Evolutionary conservation across 2,329 filamentous ascomycete genomes (phyloP).

Genomic region (Microcera coccophila): DNA sequence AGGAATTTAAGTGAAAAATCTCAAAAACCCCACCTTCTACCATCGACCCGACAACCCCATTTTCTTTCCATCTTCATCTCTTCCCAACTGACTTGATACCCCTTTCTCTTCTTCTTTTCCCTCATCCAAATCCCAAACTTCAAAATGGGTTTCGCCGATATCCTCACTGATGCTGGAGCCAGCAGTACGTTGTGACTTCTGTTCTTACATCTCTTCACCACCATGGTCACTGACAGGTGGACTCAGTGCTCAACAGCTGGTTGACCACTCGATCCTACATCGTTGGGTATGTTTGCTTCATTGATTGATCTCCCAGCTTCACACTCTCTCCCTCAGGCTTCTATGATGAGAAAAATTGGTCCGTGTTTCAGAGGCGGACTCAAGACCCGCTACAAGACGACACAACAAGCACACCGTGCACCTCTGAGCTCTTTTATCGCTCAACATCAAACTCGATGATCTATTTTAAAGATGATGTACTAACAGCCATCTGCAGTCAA

Average conservation of each 20-base stretch:
- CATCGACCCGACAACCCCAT: slow-evolving; percentile 36
- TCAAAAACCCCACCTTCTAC: slow-evolving; percentile 40
- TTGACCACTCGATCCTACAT: slow-evolving; percentile 75
- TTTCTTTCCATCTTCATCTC: slow-evolving; percentile 13
- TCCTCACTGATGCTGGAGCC: slow-evolving; percentile 62
- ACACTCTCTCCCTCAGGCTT: neutral
- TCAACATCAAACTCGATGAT: slow-evolving; percentile 3
- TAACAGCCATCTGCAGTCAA: slow-evolving; percentile 12
- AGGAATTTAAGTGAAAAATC: slow-evolving; percentile 36
- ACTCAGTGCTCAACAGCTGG: slow-evolving; percentile 66
- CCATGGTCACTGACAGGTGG: slow-evolving; percentile 33
- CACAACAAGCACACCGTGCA: slow-evolving; percentile 67
- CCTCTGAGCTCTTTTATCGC: slow-evolving; percentile 56
- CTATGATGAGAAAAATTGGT: slow-evolving; percentile 82
- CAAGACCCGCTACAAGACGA: slow-evolving; percentile 87
- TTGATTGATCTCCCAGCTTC: neutral
- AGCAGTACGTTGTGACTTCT: slow-evolving; percentile 34
- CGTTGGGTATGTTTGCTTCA: slow-evolving; percentile 62
- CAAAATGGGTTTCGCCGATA: slow-evolving; percentile 68
- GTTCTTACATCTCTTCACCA: slow-evolving; percentile 23
- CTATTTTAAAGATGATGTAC: slow-evolving; percentile 9
- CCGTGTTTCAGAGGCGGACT: slow-evolving; percentile 91
- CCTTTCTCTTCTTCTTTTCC: slow-evolving; percentile 12
- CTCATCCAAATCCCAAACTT: slow-evolving; percentile 5
- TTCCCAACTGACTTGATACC: slow-evolving; percentile 24